These are phyloP conservation scores for Penstemon newberryi DNA, from an alignment of 257 asterid genomes.

Conservation along the genomic window DNA sequence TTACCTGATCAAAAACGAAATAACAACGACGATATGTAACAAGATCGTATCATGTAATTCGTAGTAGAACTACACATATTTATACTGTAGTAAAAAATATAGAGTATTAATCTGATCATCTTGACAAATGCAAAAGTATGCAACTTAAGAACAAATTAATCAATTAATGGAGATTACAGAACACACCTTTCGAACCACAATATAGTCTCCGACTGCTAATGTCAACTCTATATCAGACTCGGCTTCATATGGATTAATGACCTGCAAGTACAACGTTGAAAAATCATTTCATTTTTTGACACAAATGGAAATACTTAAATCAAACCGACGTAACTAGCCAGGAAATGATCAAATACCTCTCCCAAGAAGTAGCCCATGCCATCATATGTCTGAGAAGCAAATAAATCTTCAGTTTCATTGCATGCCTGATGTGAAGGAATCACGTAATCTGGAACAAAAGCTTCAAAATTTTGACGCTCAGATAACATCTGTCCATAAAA, in stretches of 20 bases:
- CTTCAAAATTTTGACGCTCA: constrained; percentile 51
- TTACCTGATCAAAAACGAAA: constrained; percentile 42
- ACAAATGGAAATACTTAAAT: not conserved
- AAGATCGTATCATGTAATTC: no score
- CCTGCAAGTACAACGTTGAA: constrained; percentile 35
- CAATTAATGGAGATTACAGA: not conserved
- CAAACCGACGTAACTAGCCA: constrained; percentile 8
- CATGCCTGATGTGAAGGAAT: constrained; percentile 42
- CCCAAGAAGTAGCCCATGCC: constrained; percentile 62
- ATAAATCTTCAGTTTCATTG: constrained; percentile 35
- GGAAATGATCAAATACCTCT: constrained; percentile 45
- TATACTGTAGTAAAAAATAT: no score
- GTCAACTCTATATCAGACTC: constrained; percentile 70
- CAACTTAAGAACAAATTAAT: no score
- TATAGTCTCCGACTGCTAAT: constrained; percentile 62
- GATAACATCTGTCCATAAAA: constrained; percentile 53
- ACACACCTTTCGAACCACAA: constrained; percentile 68
- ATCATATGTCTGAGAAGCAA: constrained; percentile 40
- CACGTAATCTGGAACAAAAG: constrained; percentile 27
- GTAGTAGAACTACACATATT: no score
- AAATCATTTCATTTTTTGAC: constrained; percentile 1
- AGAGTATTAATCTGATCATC: no score
- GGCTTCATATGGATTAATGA: constrained; percentile 63
- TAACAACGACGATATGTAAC: no score
- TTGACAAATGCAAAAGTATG: no score